phyloP scores from a whole-genome alignment of 1,139 yeast genomes.

The Candida gigantensis region DNA sequence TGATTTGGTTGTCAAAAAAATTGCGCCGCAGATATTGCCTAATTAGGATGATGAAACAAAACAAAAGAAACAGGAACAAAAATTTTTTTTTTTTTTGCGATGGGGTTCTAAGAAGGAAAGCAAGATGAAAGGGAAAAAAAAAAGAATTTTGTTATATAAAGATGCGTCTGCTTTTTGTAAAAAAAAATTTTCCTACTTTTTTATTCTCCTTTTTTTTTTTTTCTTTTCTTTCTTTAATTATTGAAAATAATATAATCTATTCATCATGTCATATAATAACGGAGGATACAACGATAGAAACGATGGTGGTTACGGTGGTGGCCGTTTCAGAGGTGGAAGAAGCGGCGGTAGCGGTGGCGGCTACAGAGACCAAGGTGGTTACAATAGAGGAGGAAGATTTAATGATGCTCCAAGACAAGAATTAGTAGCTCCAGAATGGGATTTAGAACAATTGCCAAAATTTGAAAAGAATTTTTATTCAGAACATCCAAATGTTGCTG shows the following conservation, averaged over 20 bases:
- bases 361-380: slow-evolving; percentile 16
- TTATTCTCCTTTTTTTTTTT: slow-evolving; percentile 6
- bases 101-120: slow-evolving; percentile 3
- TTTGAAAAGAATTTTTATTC: slow-evolving; percentile 94
- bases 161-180: not conserved
- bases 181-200: not conserved
- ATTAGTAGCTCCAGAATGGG: slow-evolving; percentile 77
- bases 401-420: slow-evolving; percentile 43
- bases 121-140: not conserved
- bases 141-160: not conserved
- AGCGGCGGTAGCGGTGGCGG: slow-evolving; percentile 23
- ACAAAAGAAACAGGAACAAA: no score
- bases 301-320: slow-evolving; percentile 18
- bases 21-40: no score
- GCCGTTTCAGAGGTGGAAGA: slow-evolving; percentile 17
- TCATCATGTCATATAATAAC: slow-evolving; percentile 19
- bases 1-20: no score
- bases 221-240: not conserved
- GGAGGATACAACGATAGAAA: slow-evolving; percentile 22
- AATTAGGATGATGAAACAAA: no score
- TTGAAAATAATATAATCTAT: not conserved
- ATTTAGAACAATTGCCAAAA: slow-evolving; percentile 71
- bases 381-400: slow-evolving; percentile 27
- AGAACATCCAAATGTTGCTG: slow-evolving; percentile 78
- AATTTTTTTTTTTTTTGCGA: slow-evolving; percentile 3